Evolutionary conservation across 148 eudicot species (phyloP).

Genomic region (Chenopodium suecicum): DNA sequence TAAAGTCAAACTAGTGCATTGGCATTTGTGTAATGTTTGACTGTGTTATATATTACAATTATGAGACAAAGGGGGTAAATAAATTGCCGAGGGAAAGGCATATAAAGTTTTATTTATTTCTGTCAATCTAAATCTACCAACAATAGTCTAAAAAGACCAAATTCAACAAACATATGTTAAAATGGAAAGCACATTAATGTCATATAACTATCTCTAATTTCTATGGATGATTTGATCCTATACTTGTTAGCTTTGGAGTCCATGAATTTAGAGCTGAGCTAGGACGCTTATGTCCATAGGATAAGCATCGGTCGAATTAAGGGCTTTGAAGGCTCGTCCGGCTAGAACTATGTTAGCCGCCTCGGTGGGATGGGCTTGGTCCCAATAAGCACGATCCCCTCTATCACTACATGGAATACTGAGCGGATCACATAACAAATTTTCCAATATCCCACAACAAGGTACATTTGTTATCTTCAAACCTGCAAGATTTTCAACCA

Average conservation of each 20-base stretch:
- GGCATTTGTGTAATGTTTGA: too few relatives aligned
- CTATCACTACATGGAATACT: slow-evolving; percentile 23
- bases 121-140: background rate
- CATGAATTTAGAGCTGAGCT: slow-evolving; percentile 12
- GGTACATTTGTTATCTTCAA: slow-evolving; percentile 27
- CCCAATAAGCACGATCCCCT: slow-evolving; percentile 28
- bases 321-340: slow-evolving; percentile 24
- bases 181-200: background rate
- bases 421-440: slow-evolving; percentile 20
- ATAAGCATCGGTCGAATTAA: slow-evolving; percentile 14
- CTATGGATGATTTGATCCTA: background rate
- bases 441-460: slow-evolving; percentile 26
- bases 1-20: too few relatives aligned
- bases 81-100: background rate
- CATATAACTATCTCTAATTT: background rate
- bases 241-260: background rate
- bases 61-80: too few relatives aligned
- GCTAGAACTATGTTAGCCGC: slow-evolving; percentile 38
- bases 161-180: background rate
- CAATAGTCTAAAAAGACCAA: background rate
- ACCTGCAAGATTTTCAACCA: slow-evolving; percentile 15
- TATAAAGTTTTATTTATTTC: too few relatives aligned
- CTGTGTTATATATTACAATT: too few relatives aligned
- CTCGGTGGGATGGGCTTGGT: slow-evolving; percentile 38
- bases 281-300: slow-evolving; percentile 37